Evolutionary conservation across 805 yeast genomes (phyloP), one percentile per base, ranked within the genome.

Genomic region (Osmozyma mogii): DNA sequence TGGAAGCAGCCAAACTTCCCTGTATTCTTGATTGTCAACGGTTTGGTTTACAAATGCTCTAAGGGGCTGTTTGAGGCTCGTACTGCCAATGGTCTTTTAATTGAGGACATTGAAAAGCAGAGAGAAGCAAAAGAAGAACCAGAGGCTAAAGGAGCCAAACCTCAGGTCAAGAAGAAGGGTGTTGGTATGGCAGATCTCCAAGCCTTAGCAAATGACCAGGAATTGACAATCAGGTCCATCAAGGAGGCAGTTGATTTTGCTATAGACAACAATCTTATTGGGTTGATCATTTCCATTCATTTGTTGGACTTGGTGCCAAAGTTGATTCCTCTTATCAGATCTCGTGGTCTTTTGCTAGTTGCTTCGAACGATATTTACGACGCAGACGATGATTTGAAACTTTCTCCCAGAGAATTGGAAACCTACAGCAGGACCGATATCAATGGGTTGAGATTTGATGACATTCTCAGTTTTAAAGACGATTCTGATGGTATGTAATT

Each of bases 1-100:
- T 92, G 98, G 98, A 92, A 92, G 56, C 98, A 92, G 57, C 97
- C 98, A 9, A 89, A 89, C 52, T 92, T 81, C 57, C 96, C 98
- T 0, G 97, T 92, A 1, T 77, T 92, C 41, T 82, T 84, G 57
- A 74, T 78, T 32, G 73, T 88, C 70, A 78, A 75, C 43, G 84
- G 85, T n/a, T 60, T 78, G 8, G 58, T 66, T 25, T 52, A 48
- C 50, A 44, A 52, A 47, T 20, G 38, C 28, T 29, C 40, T 3
- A 32, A 37, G 11, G 38, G 46, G n/a, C 38, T 36, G 6, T 64
- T 61, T 31, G 68, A 63, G 43, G 52, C 58, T 2, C 48, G 63
- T 31, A 52, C 67, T 1, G 55, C 68, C 5, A 61, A 63, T 40
- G 69, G 68, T 3, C 42, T 64, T 23, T 36, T 55, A n/a, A 41